Percentiles rank a stretch among this genome's conserved stretches.
These are phyloP conservation scores for Paramecium caudatum DNA, from an alignment of 73 alveolate genomes.

Conservation along the genomic window DNA sequence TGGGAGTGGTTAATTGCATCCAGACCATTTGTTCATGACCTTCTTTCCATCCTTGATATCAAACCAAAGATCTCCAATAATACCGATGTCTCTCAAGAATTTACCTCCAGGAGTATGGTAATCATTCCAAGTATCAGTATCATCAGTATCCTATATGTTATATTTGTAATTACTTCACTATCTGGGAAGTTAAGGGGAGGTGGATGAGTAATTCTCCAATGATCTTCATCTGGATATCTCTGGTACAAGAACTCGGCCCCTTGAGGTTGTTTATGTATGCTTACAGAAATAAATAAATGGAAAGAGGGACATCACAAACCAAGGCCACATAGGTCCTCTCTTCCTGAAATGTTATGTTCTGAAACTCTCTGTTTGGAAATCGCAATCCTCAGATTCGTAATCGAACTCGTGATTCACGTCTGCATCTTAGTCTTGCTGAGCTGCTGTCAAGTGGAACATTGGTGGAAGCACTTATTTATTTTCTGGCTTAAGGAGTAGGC, in stretches of 20 bases:
- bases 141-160: constrained; percentile 70
- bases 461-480: constrained; percentile 48
- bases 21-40: constrained; percentile 76
- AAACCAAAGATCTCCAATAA: constrained; percentile 75
- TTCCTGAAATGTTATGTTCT: constrained; percentile 78
- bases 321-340: constrained; percentile 70
- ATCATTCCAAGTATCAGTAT: constrained; percentile 75
- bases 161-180: constrained; percentile 50
- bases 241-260: constrained; percentile 76
- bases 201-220: constrained; percentile 78
- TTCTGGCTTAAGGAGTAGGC: constrained; percentile 69
- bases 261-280: not conserved
- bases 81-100: constrained; percentile 71
- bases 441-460: constrained; percentile 57
- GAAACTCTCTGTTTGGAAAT: constrained; percentile 73
- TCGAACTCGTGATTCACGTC: constrained; percentile 76
- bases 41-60: constrained; percentile 77
- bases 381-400: constrained; percentile 77
- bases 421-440: constrained; percentile 60
- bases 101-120: constrained; percentile 64
- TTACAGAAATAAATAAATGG: constrained; percentile 74
- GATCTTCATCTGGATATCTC: constrained; percentile 78
- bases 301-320: constrained; percentile 18
- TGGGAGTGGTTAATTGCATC: constrained; percentile 74
- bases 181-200: constrained; percentile 78